Evolutionary conservation across 2,329 filamentous ascomycete genomes (phyloP), one percentile per base, ranked within the genome.

Genomic region (Endothia cerciana): DNA sequence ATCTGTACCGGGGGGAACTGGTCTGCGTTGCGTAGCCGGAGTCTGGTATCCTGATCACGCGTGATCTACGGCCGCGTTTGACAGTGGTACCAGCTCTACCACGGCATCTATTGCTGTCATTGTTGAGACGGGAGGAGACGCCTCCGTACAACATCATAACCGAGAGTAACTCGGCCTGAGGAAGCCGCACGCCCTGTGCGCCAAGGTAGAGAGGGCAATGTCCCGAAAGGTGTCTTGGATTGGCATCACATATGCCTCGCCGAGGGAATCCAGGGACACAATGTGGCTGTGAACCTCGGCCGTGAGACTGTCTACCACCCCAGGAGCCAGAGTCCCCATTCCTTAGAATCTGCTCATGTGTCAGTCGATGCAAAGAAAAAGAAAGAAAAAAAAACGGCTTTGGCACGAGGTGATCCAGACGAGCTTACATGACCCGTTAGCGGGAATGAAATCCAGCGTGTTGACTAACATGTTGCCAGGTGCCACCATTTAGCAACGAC

Each of bases 131-230:
- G 6, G 43, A 22, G 43, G 22, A 11, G 19, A 22, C 7, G 3
- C 22, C 43, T 7, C n/a, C 7, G n/a, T 6, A 17, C 6, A 19
- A 45, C n/a, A 19, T 6, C 17, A 45, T n/a, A 19, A 45, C 17
- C 41, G 47, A 22, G 47, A 51, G 25, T 19, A 25, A n/a, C 8
- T 22, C 5, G 7, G 25, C 60, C 73, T 64, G 4, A 75, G 59
- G 59, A 61, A 61, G 59, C 8, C 38, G 8, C 6, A 51, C 59
- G 3, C 43, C 33, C n/a, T 51, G 11, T 8, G 43, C 59, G 15
- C 10, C 33, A 11, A 61, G n/a, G 30, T 38, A n/a, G n/a, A 33
- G 4, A 28, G 30, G 17, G 45, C n/a, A 13, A 61, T 61, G 7
- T 61, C 45, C 3, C 30, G 30, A 6, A 61, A 11, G 10, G 36